Percentiles rank a stretch among this genome's conserved stretches.
phyloP scores from a whole-genome alignment of 768 basidiomycete genomes.

The Boletus rufocinnamomeus region DNA sequence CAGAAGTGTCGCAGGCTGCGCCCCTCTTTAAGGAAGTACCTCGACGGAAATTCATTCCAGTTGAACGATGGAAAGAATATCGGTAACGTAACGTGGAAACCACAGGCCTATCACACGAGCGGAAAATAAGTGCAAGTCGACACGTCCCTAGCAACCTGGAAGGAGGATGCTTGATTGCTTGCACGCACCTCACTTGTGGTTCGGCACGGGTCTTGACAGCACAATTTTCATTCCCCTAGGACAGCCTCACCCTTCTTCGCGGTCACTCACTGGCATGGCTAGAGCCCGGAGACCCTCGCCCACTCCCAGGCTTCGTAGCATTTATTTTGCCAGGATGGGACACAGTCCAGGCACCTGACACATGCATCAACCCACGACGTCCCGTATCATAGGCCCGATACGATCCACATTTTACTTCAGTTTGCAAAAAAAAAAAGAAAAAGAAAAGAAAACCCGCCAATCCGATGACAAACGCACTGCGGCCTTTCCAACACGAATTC shows the following conservation, averaged over 20 bases:
- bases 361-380: slow-evolving; percentile 20
- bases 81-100: slow-evolving; percentile 32
- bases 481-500: slow-evolving; percentile 8
- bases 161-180: slow-evolving; percentile 12
- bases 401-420: slow-evolving; percentile 3
- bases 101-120: slow-evolving; percentile 14
- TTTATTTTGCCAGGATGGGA: slow-evolving; percentile 10
- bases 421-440: slow-evolving; percentile 3
- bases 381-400: slow-evolving; percentile 12
- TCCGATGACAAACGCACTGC: slow-evolving; percentile 12
- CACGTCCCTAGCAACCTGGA: slow-evolving; percentile 14
- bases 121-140: slow-evolving; percentile 21
- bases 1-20: slow-evolving; percentile 11
- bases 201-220: slow-evolving; percentile 6
- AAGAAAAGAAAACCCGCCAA: not conserved
- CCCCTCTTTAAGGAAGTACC: slow-evolving; percentile 18
- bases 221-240: slow-evolving; percentile 27
- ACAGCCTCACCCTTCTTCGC: slow-evolving; percentile 22
- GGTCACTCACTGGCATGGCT: not conserved
- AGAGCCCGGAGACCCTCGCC: slow-evolving; percentile 10
- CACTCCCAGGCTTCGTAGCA: slow-evolving; percentile 11
- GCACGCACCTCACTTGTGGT: slow-evolving; percentile 25
- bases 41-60: slow-evolving; percentile 17
- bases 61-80: slow-evolving; percentile 13
- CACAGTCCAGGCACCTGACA: slow-evolving; percentile 16